phyloP scores from a whole-genome alignment of 78 protist genomes.

The Dictyostelium purpureum region DNA sequence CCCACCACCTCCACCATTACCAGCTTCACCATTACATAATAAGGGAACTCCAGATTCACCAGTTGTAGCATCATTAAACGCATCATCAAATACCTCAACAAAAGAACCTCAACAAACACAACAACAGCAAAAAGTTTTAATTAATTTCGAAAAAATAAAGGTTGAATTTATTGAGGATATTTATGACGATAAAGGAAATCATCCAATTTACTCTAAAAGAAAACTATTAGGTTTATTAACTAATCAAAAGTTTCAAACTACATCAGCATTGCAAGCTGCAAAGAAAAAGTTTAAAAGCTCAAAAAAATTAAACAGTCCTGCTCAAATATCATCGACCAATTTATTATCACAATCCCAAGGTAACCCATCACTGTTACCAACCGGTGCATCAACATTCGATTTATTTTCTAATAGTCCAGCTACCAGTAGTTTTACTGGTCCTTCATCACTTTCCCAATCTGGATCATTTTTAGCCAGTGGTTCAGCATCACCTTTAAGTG shows the following conservation, averaged over 20 bases:
- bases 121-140: neutral
- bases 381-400: neutral
- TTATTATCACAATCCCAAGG: neutral
- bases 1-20: slow-evolving; percentile 1
- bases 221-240: neutral
- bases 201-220: slow-evolving; percentile 6
- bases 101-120: neutral
- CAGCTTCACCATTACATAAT: no score
- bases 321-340: neutral
- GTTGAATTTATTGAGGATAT: slow-evolving; percentile 55
- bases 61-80: neutral
- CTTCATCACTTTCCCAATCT: neutral
- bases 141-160: slow-evolving; percentile 16
- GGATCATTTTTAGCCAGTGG: neutral
- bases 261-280: neutral
- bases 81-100: neutral
- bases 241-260: neutral
- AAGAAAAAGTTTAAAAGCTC: neutral
- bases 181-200: neutral
- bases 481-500: neutral
- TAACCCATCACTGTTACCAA: no score
- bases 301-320: neutral
- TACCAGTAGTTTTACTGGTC: neutral
- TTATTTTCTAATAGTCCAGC: neutral
- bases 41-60: no score